Evolutionary conservation across 106 monocot species (phyloP).

Genomic region (Cymbidium sinense): DNA sequence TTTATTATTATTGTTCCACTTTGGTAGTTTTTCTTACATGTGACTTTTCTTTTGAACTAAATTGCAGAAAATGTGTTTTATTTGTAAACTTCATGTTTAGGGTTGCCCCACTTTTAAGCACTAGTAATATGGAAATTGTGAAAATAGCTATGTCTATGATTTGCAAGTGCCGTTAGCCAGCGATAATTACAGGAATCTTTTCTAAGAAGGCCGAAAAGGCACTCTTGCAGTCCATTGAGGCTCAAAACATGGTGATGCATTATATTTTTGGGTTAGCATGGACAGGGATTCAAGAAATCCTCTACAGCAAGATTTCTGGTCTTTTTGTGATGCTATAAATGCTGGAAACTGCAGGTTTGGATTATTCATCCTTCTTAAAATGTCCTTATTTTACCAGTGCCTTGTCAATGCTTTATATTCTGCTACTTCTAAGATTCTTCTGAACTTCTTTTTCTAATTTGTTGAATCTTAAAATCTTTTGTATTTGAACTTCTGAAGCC

Average conservation of each 20-base stretch:
- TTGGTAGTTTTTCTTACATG: neutral
- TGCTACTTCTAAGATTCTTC: neutral
- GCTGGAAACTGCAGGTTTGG: slow-evolving; percentile 92
- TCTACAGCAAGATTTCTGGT: slow-evolving; percentile 71
- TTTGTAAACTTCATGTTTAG: neutral
- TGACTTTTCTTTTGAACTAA: neutral
- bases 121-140: neutral
- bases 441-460: neutral
- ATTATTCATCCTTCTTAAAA: neutral
- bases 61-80: neutral
- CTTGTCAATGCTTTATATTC: neutral
- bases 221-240: slow-evolving; percentile 59
- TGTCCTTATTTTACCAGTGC: neutral
- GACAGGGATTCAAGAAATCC: slow-evolving; percentile 78
- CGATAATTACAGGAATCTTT: slow-evolving; percentile 34
- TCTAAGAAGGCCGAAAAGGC: slow-evolving; percentile 67
- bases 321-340: slow-evolving; percentile 97
- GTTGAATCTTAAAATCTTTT: no score
- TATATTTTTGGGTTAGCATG: slow-evolving; percentile 94
- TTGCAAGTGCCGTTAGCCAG: neutral
- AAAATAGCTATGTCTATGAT: neutral
- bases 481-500: no score
- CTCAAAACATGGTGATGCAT: slow-evolving; percentile 62
- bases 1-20: neutral
- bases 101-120: neutral